phyloP scores from a whole-genome alignment of 352 stramenopile species.

The Globisporangium recalcitrans region DNA sequence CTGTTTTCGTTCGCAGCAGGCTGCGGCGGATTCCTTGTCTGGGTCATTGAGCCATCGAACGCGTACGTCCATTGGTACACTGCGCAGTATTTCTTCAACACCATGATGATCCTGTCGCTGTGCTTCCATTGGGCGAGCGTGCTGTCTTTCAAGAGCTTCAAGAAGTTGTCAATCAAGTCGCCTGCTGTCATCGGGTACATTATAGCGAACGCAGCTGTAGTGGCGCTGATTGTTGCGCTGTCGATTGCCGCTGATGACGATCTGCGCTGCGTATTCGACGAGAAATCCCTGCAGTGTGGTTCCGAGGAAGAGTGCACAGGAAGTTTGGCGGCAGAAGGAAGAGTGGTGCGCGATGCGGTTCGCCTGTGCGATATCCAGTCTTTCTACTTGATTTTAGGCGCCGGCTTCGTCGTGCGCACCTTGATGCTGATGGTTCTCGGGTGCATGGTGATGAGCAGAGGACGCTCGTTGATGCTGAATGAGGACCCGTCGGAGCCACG shows the following conservation, averaged over 20 bases:
- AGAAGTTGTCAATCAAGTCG: conserved; percentile 80
- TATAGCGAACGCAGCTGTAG: conserved; percentile 52
- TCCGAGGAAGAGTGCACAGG: conserved; percentile 49
- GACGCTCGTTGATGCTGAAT: conserved; percentile 80
- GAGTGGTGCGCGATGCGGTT: conserved; percentile 63
- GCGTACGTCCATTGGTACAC: conserved; percentile 83
- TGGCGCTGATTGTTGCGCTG: conserved; percentile 63
- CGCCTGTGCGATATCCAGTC: conserved; percentile 70
- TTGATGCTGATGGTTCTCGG: conserved; percentile 81
- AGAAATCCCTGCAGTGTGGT: conserved; percentile 46
- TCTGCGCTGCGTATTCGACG: conserved; percentile 70
- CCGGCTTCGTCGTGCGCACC: conserved; percentile 80
- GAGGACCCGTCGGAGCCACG: conserved; percentile 77
- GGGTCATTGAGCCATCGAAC: conserved; percentile 78
- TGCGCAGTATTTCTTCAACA: conserved; percentile 87
- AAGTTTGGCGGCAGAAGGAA: conserved; percentile 58
- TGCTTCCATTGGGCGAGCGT: conserved; percentile 86
- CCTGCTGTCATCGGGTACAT: conserved; percentile 72
- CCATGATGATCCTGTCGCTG: conserved; percentile 82
- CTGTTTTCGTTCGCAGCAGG: conserved; percentile 81
- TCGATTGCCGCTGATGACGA: conserved; percentile 47
- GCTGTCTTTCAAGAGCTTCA: conserved; percentile 83
- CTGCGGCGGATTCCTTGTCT: conserved; percentile 75
- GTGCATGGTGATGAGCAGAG: conserved; percentile 84
- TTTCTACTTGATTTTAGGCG: conserved; percentile 75